These are phyloP conservation scores for Eucalyptus cloeziana DNA, from an alignment of 345 rosid genomes.

Conservation along the genomic window DNA sequence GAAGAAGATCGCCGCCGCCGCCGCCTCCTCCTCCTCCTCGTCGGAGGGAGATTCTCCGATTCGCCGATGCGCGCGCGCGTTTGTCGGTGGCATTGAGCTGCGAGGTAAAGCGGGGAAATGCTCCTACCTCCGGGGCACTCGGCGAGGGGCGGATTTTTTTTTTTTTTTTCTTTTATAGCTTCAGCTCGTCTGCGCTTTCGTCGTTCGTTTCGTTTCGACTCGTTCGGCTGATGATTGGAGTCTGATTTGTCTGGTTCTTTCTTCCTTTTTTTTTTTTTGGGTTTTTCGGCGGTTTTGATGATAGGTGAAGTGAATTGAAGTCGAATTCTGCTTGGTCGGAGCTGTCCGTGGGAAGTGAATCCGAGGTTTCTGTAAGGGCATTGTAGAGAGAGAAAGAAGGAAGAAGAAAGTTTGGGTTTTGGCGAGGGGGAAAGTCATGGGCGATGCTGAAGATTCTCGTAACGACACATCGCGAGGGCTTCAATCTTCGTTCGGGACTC, in stretches of 20 bases:
- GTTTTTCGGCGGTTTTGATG: neutral
- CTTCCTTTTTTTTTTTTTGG: neutral
- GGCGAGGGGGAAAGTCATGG: constrained; percentile 19
- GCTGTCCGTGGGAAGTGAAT: neutral
- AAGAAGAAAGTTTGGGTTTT: neutral
- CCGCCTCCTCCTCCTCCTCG: too few species aligned
- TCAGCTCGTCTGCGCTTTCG: neutral
- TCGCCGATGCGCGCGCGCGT: neutral
- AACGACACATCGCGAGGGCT: constrained; percentile 65
- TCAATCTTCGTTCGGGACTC: constrained; percentile 50
- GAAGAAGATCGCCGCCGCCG: neutral
- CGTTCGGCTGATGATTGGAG: neutral
- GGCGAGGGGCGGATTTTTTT: neutral
- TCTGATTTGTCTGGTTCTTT: neutral
- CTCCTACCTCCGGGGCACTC: neutral
- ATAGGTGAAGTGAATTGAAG: neutral
- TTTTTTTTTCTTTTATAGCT: neutral
- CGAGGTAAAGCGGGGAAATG: neutral
- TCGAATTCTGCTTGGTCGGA: neutral
- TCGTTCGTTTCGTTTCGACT: neutral
- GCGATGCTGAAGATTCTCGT: constrained; percentile 49
- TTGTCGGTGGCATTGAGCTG: neutral
- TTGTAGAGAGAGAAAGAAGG: neutral
- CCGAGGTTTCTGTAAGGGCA: neutral
- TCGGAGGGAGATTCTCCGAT: neutral